Conservation (phyloP, 495 filamentous ascomycete genomes). For the Neurospora sp. region DNA sequence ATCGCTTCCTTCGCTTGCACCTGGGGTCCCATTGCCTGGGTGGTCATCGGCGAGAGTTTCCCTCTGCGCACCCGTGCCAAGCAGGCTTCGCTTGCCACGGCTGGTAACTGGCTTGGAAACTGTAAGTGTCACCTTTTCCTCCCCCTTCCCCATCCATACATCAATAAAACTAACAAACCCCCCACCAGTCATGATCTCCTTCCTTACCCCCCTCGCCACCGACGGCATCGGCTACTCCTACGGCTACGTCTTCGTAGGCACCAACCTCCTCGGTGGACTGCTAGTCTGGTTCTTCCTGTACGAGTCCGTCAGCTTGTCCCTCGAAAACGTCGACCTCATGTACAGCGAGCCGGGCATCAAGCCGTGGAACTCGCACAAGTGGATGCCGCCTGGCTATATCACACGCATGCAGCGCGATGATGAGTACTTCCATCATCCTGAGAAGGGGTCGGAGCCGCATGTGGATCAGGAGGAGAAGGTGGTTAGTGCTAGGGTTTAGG, state of each 20-base stretch:
- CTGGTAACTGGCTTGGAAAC: slow-evolving; percentile 74
- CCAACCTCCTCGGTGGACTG: slow-evolving; percentile 52
- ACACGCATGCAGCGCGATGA: slow-evolving; percentile 20
- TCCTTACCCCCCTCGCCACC: slow-evolving; percentile 74
- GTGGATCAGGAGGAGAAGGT: neutral
- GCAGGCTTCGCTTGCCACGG: slow-evolving; percentile 61
- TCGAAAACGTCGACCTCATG: slow-evolving; percentile 73
- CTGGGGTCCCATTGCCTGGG: slow-evolving; percentile 78
- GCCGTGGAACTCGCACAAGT: slow-evolving; percentile 55
- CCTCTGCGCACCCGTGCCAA: slow-evolving; percentile 62
- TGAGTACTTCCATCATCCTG: slow-evolving; percentile 3
- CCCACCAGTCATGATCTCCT: slow-evolving; percentile 53
- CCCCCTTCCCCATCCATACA: neutral
- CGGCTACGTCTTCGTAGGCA: slow-evolving; percentile 71
- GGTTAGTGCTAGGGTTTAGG: neutral
- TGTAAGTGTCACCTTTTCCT: slow-evolving; percentile 24
- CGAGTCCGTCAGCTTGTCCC: slow-evolving; percentile 55
- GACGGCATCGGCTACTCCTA: slow-evolving; percentile 60
- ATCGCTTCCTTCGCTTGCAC: slow-evolving; percentile 51
- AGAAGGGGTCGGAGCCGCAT: slow-evolving; percentile 3
- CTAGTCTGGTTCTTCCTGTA: slow-evolving; percentile 72
- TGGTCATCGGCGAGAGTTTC: slow-evolving; percentile 65
- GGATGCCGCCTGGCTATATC: slow-evolving; percentile 42
- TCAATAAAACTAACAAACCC: neutral
- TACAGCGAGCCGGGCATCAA: slow-evolving; percentile 50